A percentile compares a stretch with the other conserved stretches of the same genome.
Conservation (phyloP, 2,329 filamentous ascomycete genomes). For the Fusarium sp. region DNA sequence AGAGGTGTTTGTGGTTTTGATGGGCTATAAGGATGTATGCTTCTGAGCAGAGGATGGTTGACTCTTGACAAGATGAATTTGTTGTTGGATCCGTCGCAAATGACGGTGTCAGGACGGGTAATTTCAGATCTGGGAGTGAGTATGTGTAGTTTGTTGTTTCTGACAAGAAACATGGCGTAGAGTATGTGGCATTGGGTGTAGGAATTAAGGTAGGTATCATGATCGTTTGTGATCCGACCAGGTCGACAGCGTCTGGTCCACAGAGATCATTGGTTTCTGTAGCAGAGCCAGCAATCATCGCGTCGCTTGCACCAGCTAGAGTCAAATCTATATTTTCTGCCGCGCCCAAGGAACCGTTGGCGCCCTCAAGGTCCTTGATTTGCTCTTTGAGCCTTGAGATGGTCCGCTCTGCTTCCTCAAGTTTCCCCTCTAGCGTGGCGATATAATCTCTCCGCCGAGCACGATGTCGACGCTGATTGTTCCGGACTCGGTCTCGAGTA, state of each 20-base stretch:
- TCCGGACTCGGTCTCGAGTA: not conserved
- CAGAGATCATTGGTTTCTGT: fast-evolving
- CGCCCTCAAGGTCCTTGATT: not conserved
- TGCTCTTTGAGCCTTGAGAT: not conserved
- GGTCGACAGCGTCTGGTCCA: fast-evolving
- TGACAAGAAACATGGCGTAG: not conserved
- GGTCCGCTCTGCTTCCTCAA: not conserved
- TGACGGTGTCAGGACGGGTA: too few species aligned
- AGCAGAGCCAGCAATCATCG: too few species aligned
- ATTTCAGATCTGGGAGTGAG: not conserved
- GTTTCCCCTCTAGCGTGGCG: not conserved
- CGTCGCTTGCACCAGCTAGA: too few species aligned
- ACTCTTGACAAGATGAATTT: constrained; percentile 26
- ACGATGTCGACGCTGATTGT: not conserved
- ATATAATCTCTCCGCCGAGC: not conserved
- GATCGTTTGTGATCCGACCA: too few species aligned
- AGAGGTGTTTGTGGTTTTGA: constrained; percentile 35
- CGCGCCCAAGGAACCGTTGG: too few species aligned
- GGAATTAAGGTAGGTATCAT: not conserved
- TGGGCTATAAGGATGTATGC: constrained; percentile 49
- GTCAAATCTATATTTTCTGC: too few species aligned
- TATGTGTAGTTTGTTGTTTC: not conserved
- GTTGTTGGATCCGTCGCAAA: not conserved
- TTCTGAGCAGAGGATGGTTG: constrained; percentile 48
- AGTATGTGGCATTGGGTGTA: fast-evolving